Evolutionary conservation across 2,329 filamentous ascomycete species (phyloP).

Genomic region (Nemania sp.): DNA sequence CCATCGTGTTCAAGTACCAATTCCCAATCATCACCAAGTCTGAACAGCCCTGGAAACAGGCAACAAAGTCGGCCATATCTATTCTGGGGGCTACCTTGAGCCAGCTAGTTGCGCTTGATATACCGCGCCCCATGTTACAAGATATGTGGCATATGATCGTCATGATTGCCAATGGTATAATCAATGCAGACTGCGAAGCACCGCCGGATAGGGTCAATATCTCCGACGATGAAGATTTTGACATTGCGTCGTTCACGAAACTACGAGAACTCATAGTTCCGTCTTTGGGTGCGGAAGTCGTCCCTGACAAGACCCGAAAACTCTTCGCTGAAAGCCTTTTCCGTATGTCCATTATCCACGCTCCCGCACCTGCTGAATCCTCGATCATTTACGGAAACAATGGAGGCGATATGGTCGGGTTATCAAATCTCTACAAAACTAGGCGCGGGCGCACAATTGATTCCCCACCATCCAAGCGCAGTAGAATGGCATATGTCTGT

Average conservation of each 20-base stretch:
- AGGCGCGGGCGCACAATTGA: constrained; percentile 80
- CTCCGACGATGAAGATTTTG: constrained; percentile 79
- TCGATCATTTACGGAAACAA: constrained; percentile 65
- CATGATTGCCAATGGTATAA: constrained; percentile 74
- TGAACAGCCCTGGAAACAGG: constrained; percentile 80
- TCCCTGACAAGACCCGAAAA: constrained; percentile 75
- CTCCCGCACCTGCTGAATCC: constrained; percentile 66
- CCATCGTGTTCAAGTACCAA: constrained; percentile 83
- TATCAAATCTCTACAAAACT: constrained; percentile 72
- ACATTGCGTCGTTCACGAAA: constrained; percentile 78
- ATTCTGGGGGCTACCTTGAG: constrained; percentile 76
- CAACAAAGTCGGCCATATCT: constrained; percentile 76
- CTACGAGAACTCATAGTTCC: constrained; percentile 81
- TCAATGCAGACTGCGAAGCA: constrained; percentile 70
- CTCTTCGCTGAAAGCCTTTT: constrained; percentile 83
- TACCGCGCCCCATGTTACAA: constrained; percentile 61
- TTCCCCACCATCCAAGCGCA: constrained; percentile 72
- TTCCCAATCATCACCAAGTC: constrained; percentile 79
- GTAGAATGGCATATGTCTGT: constrained; percentile 82
- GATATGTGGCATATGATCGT: constrained; percentile 79
- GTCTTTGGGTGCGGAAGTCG: constrained; percentile 71
- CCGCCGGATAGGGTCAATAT: constrained; percentile 63
- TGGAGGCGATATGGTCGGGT: constrained; percentile 58
- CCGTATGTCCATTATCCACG: constrained; percentile 82
- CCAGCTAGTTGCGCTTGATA: constrained; percentile 64